Percentiles rank a stretch among this genome's conserved stretches.
phyloP scores from a whole-genome alignment of 345 rosid genomes.

The Mangifera indica region DNA sequence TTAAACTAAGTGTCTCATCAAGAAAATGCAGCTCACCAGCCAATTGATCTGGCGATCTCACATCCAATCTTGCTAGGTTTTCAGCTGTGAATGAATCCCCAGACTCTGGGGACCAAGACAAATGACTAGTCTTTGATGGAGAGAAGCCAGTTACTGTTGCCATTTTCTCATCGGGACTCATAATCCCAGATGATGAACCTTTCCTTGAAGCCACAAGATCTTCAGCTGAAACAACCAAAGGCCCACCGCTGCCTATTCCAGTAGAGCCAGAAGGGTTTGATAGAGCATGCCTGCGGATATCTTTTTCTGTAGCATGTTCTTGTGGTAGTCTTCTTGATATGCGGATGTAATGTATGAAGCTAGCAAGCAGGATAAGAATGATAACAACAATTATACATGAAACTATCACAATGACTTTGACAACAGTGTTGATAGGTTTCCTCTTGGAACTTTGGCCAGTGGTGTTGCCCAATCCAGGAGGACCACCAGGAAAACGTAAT shows the following conservation, averaged over 20 bases:
- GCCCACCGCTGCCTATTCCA: slow-evolving; percentile 54
- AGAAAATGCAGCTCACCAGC: slow-evolving; percentile 92
- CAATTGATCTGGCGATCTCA: slow-evolving; percentile 84
- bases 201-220: slow-evolving; percentile 76
- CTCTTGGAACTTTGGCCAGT: slow-evolving; percentile 43
- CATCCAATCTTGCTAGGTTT: slow-evolving; percentile 77
- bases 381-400: slow-evolving; percentile 69
- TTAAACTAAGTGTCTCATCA: slow-evolving; percentile 76
- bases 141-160: slow-evolving; percentile 70
- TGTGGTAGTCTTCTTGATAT: slow-evolving; percentile 51
- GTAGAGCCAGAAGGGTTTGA: slow-evolving; percentile 49
- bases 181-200: slow-evolving; percentile 76
- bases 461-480: slow-evolving; percentile 43
- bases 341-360: slow-evolving; percentile 60
- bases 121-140: slow-evolving; percentile 75
- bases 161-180: slow-evolving; percentile 75
- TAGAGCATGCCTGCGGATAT: slow-evolving; percentile 37
- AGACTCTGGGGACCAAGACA: slow-evolving; percentile 93
- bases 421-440: slow-evolving; percentile 48
- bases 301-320: slow-evolving; percentile 49
- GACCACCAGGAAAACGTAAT: slow-evolving; percentile 52
- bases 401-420: slow-evolving; percentile 69
- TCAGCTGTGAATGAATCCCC: slow-evolving; percentile 88
- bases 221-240: slow-evolving; percentile 77
- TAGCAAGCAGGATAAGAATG: slow-evolving; percentile 69